Conservation (phyloP, 2,329 filamentous ascomycete genomes). For the Ophiostoma triangulosporum region DNA sequence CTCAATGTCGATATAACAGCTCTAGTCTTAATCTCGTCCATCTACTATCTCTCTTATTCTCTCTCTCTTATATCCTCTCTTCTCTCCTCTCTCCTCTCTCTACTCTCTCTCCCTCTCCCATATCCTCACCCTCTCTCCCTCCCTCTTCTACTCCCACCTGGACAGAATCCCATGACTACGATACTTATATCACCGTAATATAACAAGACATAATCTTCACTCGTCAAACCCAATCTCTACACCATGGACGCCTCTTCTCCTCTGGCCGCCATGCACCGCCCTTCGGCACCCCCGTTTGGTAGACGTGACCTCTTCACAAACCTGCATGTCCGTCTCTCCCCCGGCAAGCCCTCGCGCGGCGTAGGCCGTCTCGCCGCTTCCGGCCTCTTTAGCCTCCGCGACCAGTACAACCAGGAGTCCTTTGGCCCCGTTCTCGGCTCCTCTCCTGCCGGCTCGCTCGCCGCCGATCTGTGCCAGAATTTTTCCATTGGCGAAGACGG, state of each 20-base stretch:
- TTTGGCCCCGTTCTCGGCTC: slow-evolving; percentile 71
- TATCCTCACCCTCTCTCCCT: not conserved
- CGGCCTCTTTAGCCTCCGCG: slow-evolving; percentile 64
- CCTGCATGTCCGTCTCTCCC: slow-evolving; percentile 33
- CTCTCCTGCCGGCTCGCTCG: slow-evolving; percentile 80
- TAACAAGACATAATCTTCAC: not conserved
- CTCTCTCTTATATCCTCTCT: not conserved
- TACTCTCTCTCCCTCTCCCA: not conserved
- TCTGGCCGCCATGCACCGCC: slow-evolving; percentile 81
- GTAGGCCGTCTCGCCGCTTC: slow-evolving; percentile 1
- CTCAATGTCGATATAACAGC: slow-evolving; percentile 3
- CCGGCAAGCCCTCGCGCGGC: slow-evolving; percentile 37
- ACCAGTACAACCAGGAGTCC: slow-evolving; percentile 57
- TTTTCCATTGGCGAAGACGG: slow-evolving; percentile 76
- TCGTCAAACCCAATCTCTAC: slow-evolving; percentile 2
- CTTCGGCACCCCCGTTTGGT: slow-evolving; percentile 48
- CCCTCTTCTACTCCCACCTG: not conserved
- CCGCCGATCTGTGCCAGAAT: slow-evolving; percentile 91
- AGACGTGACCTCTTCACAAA: slow-evolving; percentile 38
- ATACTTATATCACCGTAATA: not conserved
- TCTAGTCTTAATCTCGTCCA: slow-evolving; percentile 4
- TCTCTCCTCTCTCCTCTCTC: too few species aligned
- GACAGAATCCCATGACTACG: not conserved
- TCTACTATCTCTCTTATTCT: not conserved
- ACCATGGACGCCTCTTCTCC: slow-evolving; percentile 89